Percentiles rank a stretch among this genome's conserved stretches.
phyloP scores from a whole-genome alignment of 164 flowering plant genomes.

The Litsea cubeba region DNA sequence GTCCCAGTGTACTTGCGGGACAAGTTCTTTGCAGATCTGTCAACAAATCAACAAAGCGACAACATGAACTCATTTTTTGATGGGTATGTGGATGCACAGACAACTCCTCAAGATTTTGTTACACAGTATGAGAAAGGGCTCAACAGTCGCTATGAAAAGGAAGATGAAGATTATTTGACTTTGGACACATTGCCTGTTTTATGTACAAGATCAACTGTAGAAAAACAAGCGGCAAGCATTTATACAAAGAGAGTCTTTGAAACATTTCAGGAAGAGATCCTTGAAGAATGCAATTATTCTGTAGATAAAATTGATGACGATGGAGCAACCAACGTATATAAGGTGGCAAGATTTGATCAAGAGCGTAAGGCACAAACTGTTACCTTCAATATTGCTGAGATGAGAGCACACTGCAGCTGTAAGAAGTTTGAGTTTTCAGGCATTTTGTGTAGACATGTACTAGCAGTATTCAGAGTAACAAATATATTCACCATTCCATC shows the following conservation, averaged over 20 bases:
- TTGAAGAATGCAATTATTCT: constrained; percentile 64
- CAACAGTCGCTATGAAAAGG: constrained; percentile 2
- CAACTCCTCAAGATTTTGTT: constrained; percentile 3
- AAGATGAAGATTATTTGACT: constrained; percentile 9
- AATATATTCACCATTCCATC: constrained; percentile 60
- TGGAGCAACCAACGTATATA: constrained; percentile 45
- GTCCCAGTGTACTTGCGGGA: constrained; percentile 5
- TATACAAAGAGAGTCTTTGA: constrained; percentile 63
- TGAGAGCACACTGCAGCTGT: constrained; percentile 71
- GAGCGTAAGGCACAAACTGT: constrained; percentile 58
- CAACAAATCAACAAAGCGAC: constrained; percentile 3
- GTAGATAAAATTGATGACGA: constrained; percentile 59
- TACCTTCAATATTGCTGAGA: constrained; percentile 46
- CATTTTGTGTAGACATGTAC: constrained; percentile 72
- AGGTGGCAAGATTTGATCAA: constrained; percentile 75
- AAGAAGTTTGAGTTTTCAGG: constrained; percentile 83
- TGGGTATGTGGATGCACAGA: constrained; percentile 1
- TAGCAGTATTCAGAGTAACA: constrained; percentile 72
- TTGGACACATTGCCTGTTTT: neutral
- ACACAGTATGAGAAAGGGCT: constrained; percentile 7
- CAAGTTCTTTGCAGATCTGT: constrained; percentile 15
- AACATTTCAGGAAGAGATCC: constrained; percentile 76
- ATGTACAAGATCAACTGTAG: constrained; percentile 51
- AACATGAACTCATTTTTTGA: constrained; percentile 5
- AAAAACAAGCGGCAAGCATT: constrained; percentile 67